Evolutionary conservation across 495 filamentous ascomycete species (phyloP).

Genomic region (Acidiella bohemica): DNA sequence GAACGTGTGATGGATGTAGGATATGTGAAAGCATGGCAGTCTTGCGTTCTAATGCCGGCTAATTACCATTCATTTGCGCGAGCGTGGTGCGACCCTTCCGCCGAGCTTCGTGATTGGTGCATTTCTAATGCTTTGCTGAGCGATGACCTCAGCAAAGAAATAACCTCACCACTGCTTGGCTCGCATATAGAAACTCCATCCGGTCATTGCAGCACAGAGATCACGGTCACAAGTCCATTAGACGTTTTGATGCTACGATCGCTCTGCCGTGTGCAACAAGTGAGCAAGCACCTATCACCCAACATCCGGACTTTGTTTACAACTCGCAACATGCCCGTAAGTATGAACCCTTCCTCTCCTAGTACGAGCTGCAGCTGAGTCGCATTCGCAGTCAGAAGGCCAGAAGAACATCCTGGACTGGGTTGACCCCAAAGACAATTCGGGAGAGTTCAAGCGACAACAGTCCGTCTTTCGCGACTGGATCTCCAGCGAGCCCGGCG

Average conservation of each 20-base stretch:
- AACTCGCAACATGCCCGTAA: conserved; percentile 7
- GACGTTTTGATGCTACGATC: neutral
- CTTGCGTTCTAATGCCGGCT: too few species aligned
- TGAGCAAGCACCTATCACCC: conserved; percentile 1
- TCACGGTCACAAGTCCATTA: too few species aligned
- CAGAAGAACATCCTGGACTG: conserved; percentile 57
- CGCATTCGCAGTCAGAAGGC: conserved; percentile 6
- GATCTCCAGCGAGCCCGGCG: conserved; percentile 39
- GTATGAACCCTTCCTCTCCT: neutral
- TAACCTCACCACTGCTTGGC: too few species aligned
- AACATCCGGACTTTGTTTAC: neutral
- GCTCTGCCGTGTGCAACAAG: neutral
- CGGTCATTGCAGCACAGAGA: too few species aligned
- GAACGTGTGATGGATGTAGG: neutral
- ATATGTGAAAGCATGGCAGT: too few species aligned
- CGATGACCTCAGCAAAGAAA: too few species aligned
- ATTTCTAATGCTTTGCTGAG: too few species aligned
- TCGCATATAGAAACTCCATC: too few species aligned
- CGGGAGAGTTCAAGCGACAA: conserved; percentile 75
- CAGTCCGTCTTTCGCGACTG: conserved; percentile 32
- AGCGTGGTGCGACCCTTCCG: too few species aligned
- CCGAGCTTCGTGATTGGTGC: too few species aligned
- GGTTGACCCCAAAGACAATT: conserved; percentile 58
- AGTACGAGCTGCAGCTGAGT: neutral
- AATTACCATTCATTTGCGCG: too few species aligned